Base-by-base conservation (phyloP, 163 green algal genomes). In the Prototheca stagnorum region DNA sequence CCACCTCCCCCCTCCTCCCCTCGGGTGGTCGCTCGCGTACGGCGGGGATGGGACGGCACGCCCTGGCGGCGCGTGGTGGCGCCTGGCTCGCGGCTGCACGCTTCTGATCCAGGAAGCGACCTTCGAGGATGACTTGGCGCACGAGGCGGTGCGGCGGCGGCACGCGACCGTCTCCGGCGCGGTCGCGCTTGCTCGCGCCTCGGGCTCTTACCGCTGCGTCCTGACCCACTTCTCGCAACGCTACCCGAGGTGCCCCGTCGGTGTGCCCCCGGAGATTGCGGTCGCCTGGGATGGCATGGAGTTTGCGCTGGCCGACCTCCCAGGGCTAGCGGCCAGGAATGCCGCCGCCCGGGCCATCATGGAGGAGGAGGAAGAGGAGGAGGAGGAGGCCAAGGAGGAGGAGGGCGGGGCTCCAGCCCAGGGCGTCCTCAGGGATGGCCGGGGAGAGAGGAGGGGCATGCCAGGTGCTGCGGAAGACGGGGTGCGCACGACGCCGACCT, bases 201-300 rank as follows among this genome's bases (percentile, higher is more conserved):
- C 42, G 45, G 55, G 62, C 4, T 68, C 74, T 1, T 64, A 67
- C 35, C 51, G 53, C 17, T 63, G 63, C 3, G 39, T 86, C 8
- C 70, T 88, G 2, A 90, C 80, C 0, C 80, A 92, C 61, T 92
- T 92, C 66, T 81, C 65, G 44, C 79, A 86, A 63, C 66, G 78
- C 16, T 87, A 92, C 54, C 78, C 73, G 3, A 68, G 75, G 53
- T 59, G 57, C 34, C 63, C 70, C 2, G 46, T 49, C 22, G 64
- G 55, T 15, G 8, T 75, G 39, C 39, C 41, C n/a, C 27, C 27
- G 29, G 5, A 31, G 16, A 29, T 52, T n/a, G 59, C 46, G 1
- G 42, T 57, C 11, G 70, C 70, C 0, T 75, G 70, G 67, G 70
- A 79, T 44, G 68, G 66, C 40, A 78, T 77, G 61, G 35, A 24